Evolutionary conservation across 192 early-diverging fungal genomes (phyloP).

Genomic region (Spizellomyces punctatus): DNA sequence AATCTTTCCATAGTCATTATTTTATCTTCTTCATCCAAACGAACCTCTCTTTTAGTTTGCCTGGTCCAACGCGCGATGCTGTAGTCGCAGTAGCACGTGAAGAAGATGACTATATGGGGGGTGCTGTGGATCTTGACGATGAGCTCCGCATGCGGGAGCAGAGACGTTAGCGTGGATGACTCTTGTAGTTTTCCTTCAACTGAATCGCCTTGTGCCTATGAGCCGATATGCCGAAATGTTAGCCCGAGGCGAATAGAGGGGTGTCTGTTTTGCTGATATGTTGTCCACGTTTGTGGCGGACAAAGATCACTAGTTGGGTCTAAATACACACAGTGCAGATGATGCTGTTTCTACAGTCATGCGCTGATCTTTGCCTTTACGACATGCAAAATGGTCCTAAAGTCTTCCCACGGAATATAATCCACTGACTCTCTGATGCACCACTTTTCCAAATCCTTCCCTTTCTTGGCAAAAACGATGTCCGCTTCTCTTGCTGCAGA

Average conservation of each 20-base stretch:
- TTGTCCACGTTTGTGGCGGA: no score
- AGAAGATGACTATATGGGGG: slow-evolving; percentile 46
- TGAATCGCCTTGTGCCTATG: no score
- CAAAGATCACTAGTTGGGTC: no score
- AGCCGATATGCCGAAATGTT: no score
- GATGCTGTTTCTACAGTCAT: no score
- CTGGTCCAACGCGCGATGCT: slow-evolving; percentile 42
- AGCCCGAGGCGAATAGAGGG: no score
- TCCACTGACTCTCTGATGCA: slow-evolving; percentile 62
- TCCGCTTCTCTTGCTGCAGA: slow-evolving; percentile 77
- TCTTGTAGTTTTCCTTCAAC: no score
- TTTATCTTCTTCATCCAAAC: not conserved
- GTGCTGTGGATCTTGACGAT: slow-evolving; percentile 59
- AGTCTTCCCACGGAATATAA: slow-evolving; percentile 58
- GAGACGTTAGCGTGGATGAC: not conserved
- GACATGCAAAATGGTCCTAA: slow-evolving; percentile 37
- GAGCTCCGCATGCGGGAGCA: slow-evolving; percentile 30
- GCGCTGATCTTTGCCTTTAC: not conserved
- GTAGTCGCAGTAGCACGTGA: slow-evolving; percentile 39
- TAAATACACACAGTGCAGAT: no score
- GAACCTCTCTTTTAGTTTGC: slow-evolving; percentile 22
- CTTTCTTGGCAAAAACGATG: slow-evolving; percentile 71
- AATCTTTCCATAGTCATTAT: not conserved
- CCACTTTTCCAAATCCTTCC: slow-evolving; percentile 69
- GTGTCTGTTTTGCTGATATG: no score